Percentiles rank a stretch among this genome's conserved stretches.
Conservation (phyloP, 805 yeast genomes). For the Candida krabiensis region DNA sequence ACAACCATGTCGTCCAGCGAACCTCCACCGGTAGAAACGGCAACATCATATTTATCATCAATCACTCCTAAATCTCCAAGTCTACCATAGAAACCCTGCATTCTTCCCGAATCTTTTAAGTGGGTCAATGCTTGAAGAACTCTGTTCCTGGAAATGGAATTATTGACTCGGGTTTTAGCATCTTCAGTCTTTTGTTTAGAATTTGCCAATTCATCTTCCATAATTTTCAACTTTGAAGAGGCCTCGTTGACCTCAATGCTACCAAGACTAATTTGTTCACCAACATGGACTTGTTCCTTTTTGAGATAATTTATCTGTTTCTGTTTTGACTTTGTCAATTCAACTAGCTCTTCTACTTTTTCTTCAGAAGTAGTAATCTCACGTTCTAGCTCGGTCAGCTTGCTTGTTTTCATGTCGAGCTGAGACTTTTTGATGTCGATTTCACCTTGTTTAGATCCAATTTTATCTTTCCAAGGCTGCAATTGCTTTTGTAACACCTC, state of each 20-base stretch:
- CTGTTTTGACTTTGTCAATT: constrained; percentile 45
- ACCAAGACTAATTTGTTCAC: constrained; percentile 58
- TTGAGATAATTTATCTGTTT: constrained; percentile 44
- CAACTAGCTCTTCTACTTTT: constrained; percentile 37
- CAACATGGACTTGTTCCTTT: constrained; percentile 47
- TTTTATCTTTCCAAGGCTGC: constrained; percentile 79
- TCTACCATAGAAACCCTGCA: constrained; percentile 84
- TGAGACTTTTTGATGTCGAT: constrained; percentile 65
- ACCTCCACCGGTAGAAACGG: constrained; percentile 93
- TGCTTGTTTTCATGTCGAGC: constrained; percentile 55
- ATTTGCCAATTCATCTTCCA: constrained; percentile 52
- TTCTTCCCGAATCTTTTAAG: constrained; percentile 76
- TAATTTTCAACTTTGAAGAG: constrained; percentile 45
- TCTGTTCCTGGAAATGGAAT: constrained; percentile 64
- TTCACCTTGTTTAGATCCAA: constrained; percentile 62
- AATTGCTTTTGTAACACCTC: constrained; percentile 60
- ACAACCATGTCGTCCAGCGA: constrained; percentile 92
- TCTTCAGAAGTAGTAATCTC: constrained; percentile 46
- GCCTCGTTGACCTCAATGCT: constrained; percentile 55
- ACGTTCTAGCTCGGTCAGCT: constrained; percentile 40
- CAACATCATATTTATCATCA: constrained; percentile 86
- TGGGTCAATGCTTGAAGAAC: constrained; percentile 69
- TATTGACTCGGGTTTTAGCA: constrained; percentile 58
- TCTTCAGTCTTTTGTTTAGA: constrained; percentile 66
- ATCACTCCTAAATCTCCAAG: constrained; percentile 92